These are phyloP conservation scores for Tuber calosporum DNA, from an alignment of 495 filamentous ascomycete species.

Conservation along the genomic window DNA sequence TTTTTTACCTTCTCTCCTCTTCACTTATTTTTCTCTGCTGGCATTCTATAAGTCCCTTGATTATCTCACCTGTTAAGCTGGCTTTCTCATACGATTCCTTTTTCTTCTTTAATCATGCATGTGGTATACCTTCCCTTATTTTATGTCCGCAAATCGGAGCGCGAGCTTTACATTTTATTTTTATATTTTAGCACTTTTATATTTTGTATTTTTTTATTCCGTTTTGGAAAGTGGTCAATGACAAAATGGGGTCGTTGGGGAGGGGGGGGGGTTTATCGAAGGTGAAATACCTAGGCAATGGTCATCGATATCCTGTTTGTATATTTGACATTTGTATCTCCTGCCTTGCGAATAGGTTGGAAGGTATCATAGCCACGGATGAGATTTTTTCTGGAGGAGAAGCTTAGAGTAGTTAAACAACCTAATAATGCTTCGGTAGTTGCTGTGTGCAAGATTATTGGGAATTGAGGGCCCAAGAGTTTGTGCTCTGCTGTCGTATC, in stretches of 20 bases:
- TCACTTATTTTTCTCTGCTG: background rate
- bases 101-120: background rate
- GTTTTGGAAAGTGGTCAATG: background rate
- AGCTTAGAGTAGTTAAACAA: constrained; percentile 3
- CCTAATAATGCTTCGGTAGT: background rate
- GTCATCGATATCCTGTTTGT: constrained; percentile 1
- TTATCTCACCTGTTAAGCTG: background rate
- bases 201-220: background rate
- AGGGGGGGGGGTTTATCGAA: background rate
- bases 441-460: background rate
- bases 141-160: background rate
- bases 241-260: background rate
- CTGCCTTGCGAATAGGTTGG: background rate
- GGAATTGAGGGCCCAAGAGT: background rate
- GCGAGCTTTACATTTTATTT: background rate
- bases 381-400: background rate
- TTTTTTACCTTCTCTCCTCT: background rate
- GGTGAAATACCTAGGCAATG: background rate
- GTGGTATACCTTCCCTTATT: background rate
- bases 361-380: background rate
- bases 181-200: background rate
- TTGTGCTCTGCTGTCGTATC: background rate
- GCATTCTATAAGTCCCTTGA: background rate
- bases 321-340: background rate
- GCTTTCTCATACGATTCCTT: background rate